phyloP scores from a whole-genome alignment of 768 basidiomycete species.

The Termitomyces heimii region DNA sequence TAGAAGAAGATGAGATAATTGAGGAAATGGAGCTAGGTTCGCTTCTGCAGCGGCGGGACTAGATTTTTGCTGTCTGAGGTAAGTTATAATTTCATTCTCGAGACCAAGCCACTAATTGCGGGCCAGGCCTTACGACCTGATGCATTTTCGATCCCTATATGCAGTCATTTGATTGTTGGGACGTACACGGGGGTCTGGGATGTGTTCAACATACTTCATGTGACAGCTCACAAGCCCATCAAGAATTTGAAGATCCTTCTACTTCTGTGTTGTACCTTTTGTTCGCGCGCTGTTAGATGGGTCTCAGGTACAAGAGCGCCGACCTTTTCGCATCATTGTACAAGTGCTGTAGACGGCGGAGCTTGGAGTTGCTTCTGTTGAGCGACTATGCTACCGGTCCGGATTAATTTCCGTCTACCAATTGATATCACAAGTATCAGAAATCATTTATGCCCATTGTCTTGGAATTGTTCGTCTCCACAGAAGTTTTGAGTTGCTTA shows the following conservation, averaged over 20 bases:
- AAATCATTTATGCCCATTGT: neutral
- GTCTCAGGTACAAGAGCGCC: neutral
- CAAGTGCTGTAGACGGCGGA: neutral
- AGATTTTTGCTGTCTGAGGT: constrained; percentile 8
- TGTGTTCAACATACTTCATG: constrained; percentile 2
- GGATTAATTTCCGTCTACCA: neutral
- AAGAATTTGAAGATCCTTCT: neutral
- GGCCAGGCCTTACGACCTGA: constrained; percentile 5
- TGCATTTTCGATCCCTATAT: constrained; percentile 11
- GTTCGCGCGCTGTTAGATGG: neutral
- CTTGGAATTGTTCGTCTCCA: neutral
- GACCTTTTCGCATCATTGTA: neutral
- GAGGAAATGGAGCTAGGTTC: constrained; percentile 57
- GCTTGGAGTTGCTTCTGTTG: neutral
- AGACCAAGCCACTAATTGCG: neutral
- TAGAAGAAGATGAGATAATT: constrained; percentile 47
- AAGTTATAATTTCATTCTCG: neutral
- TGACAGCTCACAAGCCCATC: neutral
- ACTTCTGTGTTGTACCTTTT: neutral
- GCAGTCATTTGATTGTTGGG: neutral
- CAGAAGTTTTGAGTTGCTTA: neutral
- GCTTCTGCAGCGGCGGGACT: constrained; percentile 33
- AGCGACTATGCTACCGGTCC: neutral
- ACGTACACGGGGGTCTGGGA: neutral
- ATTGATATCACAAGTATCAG: neutral